Conservation (phyloP, 805 yeast species). For the Kluyveromyces aestuarii region DNA sequence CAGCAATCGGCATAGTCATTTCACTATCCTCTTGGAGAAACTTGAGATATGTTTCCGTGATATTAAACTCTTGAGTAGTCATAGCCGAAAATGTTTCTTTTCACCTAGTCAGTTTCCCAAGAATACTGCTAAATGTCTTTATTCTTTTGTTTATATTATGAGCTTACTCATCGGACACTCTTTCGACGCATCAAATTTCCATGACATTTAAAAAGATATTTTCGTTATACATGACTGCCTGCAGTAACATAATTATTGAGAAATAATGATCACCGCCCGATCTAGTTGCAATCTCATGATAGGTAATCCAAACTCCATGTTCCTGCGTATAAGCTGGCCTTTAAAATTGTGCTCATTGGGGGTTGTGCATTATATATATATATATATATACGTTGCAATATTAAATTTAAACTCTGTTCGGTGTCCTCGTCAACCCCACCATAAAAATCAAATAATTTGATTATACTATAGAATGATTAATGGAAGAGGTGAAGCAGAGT, state of each 20-base stretch:
- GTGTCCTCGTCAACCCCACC: no score
- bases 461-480: no score
- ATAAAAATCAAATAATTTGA: no score
- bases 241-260: background rate
- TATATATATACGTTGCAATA: no score
- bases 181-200: background rate
- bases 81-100: background rate
- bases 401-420: no score
- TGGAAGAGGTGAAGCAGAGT: background rate
- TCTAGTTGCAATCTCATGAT: no score
- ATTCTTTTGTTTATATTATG: no score
- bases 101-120: background rate
- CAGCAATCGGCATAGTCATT: slow-evolving; percentile 98
- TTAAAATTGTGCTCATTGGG: no score
- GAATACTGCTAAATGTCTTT: background rate
- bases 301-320: no score
- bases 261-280: no score
- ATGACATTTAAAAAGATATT: background rate
- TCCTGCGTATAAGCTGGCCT: no score
- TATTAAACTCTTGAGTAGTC: slow-evolving; percentile 52
- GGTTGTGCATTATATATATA: no score
- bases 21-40: slow-evolving; percentile 87
- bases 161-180: background rate
- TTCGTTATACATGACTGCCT: background rate
- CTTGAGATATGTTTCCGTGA: slow-evolving; percentile 67